phyloP scores from a whole-genome alignment of 2,329 filamentous ascomycete species.

The Trichoderma semiorbis region DNA sequence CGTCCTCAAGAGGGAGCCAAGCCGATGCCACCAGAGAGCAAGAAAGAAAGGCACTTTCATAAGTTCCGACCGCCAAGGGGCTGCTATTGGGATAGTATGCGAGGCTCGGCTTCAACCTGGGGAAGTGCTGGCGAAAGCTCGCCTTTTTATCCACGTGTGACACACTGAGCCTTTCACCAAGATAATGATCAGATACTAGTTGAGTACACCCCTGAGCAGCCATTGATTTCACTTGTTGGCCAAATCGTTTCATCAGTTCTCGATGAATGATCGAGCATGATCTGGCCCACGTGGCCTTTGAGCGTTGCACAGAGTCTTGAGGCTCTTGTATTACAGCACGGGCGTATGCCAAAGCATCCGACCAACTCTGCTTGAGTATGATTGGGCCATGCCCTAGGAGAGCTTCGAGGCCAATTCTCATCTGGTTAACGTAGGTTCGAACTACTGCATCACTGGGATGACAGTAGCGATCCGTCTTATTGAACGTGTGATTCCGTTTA shows the following conservation, averaged over 20 bases:
- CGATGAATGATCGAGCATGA: neutral
- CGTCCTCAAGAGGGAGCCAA: neutral
- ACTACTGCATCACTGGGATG: neutral
- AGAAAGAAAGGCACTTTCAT: neutral
- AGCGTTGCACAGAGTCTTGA: neutral
- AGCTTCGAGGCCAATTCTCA: neutral
- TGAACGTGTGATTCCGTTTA: neutral
- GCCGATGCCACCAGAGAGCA: neutral
- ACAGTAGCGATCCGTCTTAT: neutral
- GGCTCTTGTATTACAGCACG: neutral
- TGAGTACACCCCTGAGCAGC: neutral
- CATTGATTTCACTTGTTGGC: neutral
- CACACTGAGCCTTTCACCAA: neutral
- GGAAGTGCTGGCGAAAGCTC: neutral
- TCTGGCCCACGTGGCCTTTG: neutral
- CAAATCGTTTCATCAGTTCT: neutral
- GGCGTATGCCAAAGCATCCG: neutral
- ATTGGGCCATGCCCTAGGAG: constrained; percentile 49
- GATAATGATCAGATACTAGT: neutral
- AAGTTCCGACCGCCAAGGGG: neutral
- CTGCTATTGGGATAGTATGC: neutral
- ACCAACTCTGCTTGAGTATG: neutral
- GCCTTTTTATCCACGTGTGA: neutral
- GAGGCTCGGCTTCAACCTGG: neutral
- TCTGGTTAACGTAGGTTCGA: neutral